phyloP scores from a whole-genome alignment of 192 early-diverging fungal species.

The Umbelopsis ramanniana region DNA sequence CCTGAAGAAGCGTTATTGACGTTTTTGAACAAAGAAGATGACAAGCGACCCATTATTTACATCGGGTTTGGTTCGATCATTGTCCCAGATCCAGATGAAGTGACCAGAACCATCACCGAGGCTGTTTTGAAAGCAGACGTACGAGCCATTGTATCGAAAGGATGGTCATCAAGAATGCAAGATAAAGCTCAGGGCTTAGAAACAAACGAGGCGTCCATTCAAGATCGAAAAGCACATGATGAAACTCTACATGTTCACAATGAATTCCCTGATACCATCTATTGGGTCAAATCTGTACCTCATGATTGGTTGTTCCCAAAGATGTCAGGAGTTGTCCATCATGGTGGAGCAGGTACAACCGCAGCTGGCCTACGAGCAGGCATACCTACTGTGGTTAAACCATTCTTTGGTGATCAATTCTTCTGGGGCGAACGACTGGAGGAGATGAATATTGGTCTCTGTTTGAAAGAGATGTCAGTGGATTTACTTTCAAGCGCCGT shows the following conservation, averaged over 20 bases:
- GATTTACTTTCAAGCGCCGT: conserved; percentile 57
- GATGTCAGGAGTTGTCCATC: conserved; percentile 70
- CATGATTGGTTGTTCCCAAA: conserved; percentile 82
- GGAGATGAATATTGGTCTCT: conserved; percentile 65
- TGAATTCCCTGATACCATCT: conserved; percentile 54
- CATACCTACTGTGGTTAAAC: conserved; percentile 71
- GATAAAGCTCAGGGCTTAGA: conserved; percentile 31
- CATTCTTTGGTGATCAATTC: conserved; percentile 71
- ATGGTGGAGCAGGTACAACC: conserved; percentile 80
- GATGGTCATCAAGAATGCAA: conserved; percentile 66
- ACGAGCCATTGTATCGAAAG: conserved; percentile 71
- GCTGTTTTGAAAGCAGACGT: conserved; percentile 65
- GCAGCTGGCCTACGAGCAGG: conserved; percentile 77
- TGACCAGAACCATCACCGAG: conserved; percentile 67
- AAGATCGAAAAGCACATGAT: conserved; percentile 26
- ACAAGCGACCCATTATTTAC: conserved; percentile 59
- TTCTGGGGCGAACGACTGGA: conserved; percentile 76
- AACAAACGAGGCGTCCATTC: conserved; percentile 23
- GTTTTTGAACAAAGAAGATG: conserved; percentile 55
- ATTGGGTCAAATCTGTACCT: conserved; percentile 63
- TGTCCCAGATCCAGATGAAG: conserved; percentile 66
- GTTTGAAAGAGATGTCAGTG: conserved; percentile 59
- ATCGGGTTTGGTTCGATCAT: conserved; percentile 84
- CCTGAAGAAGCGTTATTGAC: conserved; percentile 53
- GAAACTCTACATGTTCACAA: conserved; percentile 35